Evolutionary conservation across 2,329 filamentous ascomycete genomes (phyloP), one percentile per base, ranked within the genome.

Genomic region (Penicillium corylophilum): DNA sequence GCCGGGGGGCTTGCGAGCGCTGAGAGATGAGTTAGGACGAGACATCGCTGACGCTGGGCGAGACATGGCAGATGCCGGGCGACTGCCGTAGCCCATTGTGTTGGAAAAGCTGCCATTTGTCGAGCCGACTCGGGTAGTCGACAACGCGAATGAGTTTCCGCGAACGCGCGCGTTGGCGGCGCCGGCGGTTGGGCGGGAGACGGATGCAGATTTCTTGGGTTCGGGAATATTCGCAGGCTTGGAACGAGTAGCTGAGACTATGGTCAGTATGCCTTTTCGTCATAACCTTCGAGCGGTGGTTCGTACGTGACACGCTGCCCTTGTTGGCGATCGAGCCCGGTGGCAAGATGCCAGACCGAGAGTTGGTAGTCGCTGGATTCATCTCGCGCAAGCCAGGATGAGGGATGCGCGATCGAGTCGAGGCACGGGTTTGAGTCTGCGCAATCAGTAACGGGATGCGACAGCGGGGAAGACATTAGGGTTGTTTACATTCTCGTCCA

Each of bases 81-180:
- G 79, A 16, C 69, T 60, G 13, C 76, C 77, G 12, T 79, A 76
- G 1, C 84, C 83, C 24, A 84, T 68, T 61, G 82, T 86, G 54
- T 77, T 81, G 13, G 81, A 77, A 56, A 85, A 84, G 54, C 74
- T 77, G 56, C 73, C 77, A 47, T 74, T 70, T 24, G 77, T 74
- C 6, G 76, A 71, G 5, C 74, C 65, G 9, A 66, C 65, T 47
- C 72, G 65, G 10, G 71, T 70, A 31, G 68, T 66, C 0, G 71
- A 73, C 4, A 72, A 71, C 10, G 71, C 62, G 43, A 64, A 64
- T 3, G 68, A 66, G 54, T 68, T 71, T 13, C 64, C 61, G 5
- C 67, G 35, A 74, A 69, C 58, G 75, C 77, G 50, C 71, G 65
- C 48, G 70, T 75, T 44, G 71, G 68, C 31, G 73, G 74, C 50